These are phyloP conservation scores for Trametes cinnabarina DNA, from an alignment of 768 basidiomycete species.

Conservation along the genomic window DNA sequence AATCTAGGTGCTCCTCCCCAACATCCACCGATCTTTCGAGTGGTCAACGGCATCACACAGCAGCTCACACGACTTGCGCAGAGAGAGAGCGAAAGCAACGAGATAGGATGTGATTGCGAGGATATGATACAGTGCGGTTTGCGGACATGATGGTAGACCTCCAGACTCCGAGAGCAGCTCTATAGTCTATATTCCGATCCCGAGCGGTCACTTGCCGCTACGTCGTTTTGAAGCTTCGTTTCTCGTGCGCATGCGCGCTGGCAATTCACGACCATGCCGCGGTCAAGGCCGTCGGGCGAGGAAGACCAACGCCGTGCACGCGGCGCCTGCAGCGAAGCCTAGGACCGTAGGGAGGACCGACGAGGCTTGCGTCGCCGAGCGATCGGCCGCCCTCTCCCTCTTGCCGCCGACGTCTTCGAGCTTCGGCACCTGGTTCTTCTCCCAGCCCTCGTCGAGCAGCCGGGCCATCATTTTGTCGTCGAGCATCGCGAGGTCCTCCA, in stretches of 20 bases:
- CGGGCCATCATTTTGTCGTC: constrained; percentile 62
- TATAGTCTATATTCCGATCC: constrained; percentile 6
- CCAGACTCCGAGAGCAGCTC: constrained; percentile 8
- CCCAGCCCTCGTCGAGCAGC: constrained; percentile 87
- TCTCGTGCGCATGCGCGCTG: background rate
- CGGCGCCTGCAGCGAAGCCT: constrained; percentile 45
- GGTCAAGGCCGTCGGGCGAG: constrained; percentile 31
- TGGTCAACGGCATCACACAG: no score
- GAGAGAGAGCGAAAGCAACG: background rate
- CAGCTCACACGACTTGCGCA: no score
- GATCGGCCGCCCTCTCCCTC: background rate
- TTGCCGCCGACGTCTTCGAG: constrained; percentile 26
- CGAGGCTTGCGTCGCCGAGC: background rate
- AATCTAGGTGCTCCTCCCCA: no score
- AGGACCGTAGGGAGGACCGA: constrained; percentile 31
- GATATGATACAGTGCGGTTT: constrained; percentile 8
- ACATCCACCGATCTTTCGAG: no score
- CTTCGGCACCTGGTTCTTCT: constrained; percentile 46
- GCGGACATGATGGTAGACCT: constrained; percentile 1
- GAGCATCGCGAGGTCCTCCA: constrained; percentile 75
- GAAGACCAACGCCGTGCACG: constrained; percentile 36
- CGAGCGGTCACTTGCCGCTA: background rate
- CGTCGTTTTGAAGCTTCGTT: background rate
- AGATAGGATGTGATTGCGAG: background rate
- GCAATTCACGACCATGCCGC: background rate